Conservation (phyloP, 345 rosid species). For the Abelmoschus esculentus region DNA sequence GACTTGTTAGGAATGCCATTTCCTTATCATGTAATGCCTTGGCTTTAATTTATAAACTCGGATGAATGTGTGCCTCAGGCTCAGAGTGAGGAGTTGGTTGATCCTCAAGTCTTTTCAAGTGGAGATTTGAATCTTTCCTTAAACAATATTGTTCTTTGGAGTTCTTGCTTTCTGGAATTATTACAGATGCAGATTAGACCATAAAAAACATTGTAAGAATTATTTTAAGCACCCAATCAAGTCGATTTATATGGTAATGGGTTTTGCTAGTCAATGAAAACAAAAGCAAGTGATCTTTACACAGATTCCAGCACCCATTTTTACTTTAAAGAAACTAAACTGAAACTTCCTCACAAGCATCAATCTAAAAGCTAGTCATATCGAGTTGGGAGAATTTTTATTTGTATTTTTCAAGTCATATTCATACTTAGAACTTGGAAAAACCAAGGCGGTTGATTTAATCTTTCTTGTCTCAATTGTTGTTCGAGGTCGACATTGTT, state of each 20-base stretch:
- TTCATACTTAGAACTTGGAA: slow-evolving; percentile 69
- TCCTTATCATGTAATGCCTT: not conserved
- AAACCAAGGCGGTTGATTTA: slow-evolving; percentile 75
- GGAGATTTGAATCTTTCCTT: not conserved
- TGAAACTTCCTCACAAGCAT: slow-evolving; percentile 24
- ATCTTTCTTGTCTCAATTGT: slow-evolving; percentile 41
- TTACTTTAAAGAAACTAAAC: slow-evolving; percentile 1
- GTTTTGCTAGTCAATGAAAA: slow-evolving; percentile 3
- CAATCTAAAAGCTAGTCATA: slow-evolving; percentile 24
- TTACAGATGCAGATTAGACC: no score
- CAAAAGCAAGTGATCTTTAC: slow-evolving; percentile 23
- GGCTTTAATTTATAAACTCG: not conserved
- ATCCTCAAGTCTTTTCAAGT: not conserved
- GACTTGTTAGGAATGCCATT: not conserved
- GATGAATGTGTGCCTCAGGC: not conserved
- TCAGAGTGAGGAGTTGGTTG: not conserved
- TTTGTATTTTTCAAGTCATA: slow-evolving; percentile 33
- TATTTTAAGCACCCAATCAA: slow-evolving; percentile 1
- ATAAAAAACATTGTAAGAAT: no score
- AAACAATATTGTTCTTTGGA: not conserved
- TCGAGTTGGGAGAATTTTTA: slow-evolving; percentile 18
- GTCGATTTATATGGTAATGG: slow-evolving; percentile 19
- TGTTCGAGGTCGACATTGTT: slow-evolving; percentile 37
- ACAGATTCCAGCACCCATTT: slow-evolving; percentile 17
- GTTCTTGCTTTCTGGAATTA: not conserved